Conservation (phyloP, 1,139 yeast genomes). For the Taphrina flavorubra region DNA sequence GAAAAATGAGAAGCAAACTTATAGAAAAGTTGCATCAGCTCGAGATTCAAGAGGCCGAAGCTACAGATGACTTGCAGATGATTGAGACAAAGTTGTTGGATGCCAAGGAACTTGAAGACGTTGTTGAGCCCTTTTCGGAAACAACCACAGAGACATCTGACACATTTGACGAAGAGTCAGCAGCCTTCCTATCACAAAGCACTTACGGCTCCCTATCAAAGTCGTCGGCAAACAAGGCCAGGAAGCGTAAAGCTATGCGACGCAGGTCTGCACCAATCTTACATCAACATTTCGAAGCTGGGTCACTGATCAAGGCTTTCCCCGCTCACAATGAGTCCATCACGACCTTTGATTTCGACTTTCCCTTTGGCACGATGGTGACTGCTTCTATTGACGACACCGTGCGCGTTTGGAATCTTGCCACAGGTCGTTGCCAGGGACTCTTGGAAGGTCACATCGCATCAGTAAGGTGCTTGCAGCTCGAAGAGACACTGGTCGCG, state of each 20-base stretch:
- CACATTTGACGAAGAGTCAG: slow-evolving; percentile 27
- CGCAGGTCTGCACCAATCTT: slow-evolving; percentile 65
- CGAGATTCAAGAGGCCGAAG: slow-evolving; percentile 63
- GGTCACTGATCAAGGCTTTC: slow-evolving; percentile 56
- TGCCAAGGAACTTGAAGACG: slow-evolving; percentile 27
- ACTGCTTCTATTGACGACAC: slow-evolving; percentile 82
- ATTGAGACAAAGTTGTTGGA: slow-evolving; percentile 37
- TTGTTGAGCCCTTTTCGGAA: slow-evolving; percentile 14
- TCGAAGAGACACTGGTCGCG: slow-evolving; percentile 61
- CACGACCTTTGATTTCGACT: slow-evolving; percentile 66
- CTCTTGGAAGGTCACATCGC: slow-evolving; percentile 58
- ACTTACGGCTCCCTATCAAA: slow-evolving; percentile 31
- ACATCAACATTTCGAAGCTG: slow-evolving; percentile 66
- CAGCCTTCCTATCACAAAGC: slow-evolving; percentile 31
- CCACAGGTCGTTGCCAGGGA: slow-evolving; percentile 55
- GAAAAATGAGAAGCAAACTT: slow-evolving; percentile 59
- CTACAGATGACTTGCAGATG: slow-evolving; percentile 54
- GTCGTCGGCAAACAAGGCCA: slow-evolving; percentile 22
- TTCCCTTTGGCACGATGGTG: slow-evolving; percentile 74
- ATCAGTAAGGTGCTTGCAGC: slow-evolving; percentile 63
- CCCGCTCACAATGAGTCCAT: slow-evolving; percentile 62
- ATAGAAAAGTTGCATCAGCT: slow-evolving; percentile 64
- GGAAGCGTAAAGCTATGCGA: slow-evolving; percentile 39
- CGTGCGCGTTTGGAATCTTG: slow-evolving; percentile 83
- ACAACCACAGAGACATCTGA: slow-evolving; percentile 14